Evolutionary conservation across 2,329 filamentous ascomycete genomes (phyloP).

Genomic region (Pestalotiopsis sp.): DNA sequence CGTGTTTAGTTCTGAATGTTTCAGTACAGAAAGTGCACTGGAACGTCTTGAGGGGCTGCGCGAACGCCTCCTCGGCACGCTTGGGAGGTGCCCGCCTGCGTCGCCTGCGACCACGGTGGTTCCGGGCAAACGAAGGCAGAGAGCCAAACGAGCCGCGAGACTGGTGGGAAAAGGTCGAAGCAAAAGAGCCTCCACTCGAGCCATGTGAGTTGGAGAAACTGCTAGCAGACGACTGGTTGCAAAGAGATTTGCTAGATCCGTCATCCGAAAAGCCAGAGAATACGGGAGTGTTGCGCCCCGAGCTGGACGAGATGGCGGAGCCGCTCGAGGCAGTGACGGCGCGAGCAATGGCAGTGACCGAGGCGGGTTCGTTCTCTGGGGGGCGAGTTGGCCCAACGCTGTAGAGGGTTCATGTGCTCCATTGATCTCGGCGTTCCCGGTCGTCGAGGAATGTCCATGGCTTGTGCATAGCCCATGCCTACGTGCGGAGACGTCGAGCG

Average conservation of each 20-base stretch:
- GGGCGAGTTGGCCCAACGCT: constrained; percentile 63
- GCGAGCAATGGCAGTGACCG: constrained; percentile 60
- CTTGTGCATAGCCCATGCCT: constrained; percentile 59
- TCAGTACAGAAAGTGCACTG: constrained; percentile 73
- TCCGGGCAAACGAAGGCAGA: constrained; percentile 44
- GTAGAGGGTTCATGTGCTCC: constrained; percentile 59
- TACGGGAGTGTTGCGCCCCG: constrained; percentile 60
- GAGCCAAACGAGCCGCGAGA: constrained; percentile 60
- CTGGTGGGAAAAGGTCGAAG: constrained; percentile 61
- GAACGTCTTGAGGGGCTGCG: constrained; percentile 56
- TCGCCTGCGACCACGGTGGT: constrained; percentile 47
- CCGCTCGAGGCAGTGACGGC: constrained; percentile 55
- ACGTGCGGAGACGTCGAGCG: constrained; percentile 72
- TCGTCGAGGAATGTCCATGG: constrained; percentile 74
- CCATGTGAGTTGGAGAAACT: constrained; percentile 61
- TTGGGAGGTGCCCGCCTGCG: constrained; percentile 49
- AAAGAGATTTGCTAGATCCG: constrained; percentile 59
- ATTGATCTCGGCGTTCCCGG: constrained; percentile 54
- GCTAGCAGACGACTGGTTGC: constrained; percentile 62
- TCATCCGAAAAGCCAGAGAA: constrained; percentile 64
- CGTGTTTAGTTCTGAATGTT: constrained; percentile 69
- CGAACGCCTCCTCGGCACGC: constrained; percentile 39
- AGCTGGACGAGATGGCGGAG: constrained; percentile 45
- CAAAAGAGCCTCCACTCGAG: constrained; percentile 61
- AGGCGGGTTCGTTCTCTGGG: constrained; percentile 64